Evolutionary conservation across 139 green algal species (phyloP).

Genomic region (Asterochloris sp.): DNA sequence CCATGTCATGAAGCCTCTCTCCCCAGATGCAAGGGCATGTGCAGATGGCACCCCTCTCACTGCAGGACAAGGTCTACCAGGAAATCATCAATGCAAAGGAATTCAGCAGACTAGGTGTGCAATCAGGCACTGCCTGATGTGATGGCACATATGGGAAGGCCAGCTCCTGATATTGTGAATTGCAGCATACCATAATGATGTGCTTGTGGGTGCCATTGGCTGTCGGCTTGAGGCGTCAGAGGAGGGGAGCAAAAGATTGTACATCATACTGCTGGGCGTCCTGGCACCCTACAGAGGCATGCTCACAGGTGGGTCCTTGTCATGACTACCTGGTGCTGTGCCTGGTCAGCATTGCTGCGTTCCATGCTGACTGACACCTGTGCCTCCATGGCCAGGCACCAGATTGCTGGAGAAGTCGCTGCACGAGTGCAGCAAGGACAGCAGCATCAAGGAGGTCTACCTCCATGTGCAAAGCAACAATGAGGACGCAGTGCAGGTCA

Average conservation of each 20-base stretch:
- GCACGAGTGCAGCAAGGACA: slow-evolving; percentile 27
- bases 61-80: neutral
- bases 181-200: too few relatives aligned
- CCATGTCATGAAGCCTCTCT: neutral
- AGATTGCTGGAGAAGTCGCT: slow-evolving; percentile 49
- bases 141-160: too few relatives aligned
- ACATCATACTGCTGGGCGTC: slow-evolving; percentile 88
- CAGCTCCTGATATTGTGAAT: too few relatives aligned
- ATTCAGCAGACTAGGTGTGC: slow-evolving; percentile 44
- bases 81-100: slow-evolving; percentile 30
- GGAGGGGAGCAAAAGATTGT: slow-evolving; percentile 33
- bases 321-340: neutral
- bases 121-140: too few relatives aligned
- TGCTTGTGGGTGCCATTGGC: too few relatives aligned
- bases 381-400: slow-evolving; percentile 17
- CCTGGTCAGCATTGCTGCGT: neutral
- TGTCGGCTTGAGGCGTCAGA: too few relatives aligned
- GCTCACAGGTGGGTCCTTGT: slow-evolving; percentile 53
- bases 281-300: slow-evolving; percentile 77
- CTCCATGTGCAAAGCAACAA: slow-evolving; percentile 17
- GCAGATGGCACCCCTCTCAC: too few relatives aligned
- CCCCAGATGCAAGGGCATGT: too few relatives aligned
- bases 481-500: slow-evolving; percentile 3
- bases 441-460: slow-evolving; percentile 61
- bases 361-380: neutral